These are phyloP conservation scores for Colletotrichum higginsianum DNA, from an alignment of 2,329 filamentous ascomycete genomes.

Conservation along the genomic window DNA sequence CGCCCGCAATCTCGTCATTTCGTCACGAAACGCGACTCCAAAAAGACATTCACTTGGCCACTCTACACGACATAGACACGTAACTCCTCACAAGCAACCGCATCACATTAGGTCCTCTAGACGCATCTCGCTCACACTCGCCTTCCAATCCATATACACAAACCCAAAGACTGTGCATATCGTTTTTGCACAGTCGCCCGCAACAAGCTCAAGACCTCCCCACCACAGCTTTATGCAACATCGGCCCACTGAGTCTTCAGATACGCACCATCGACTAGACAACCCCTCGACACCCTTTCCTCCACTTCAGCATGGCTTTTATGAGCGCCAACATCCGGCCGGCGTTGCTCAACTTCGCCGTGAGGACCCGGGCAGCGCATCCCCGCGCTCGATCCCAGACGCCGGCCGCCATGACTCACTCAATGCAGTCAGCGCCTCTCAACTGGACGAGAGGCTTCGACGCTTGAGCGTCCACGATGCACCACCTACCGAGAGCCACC, in stretches of 20 bases:
- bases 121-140: conserved; percentile 15
- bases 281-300: conserved; percentile 50
- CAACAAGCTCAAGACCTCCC: conserved; percentile 49
- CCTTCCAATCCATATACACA: not conserved
- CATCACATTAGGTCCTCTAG: conserved; percentile 17
- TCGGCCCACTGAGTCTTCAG: conserved; percentile 66
- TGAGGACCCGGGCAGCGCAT: conserved; percentile 54
- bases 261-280: conserved; percentile 57
- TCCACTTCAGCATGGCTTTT: conserved; percentile 71
- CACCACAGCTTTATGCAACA: conserved; percentile 75
- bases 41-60: conserved; percentile 30
- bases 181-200: conserved; percentile 65
- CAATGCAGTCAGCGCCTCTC: conserved; percentile 56
- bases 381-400: conserved; percentile 53
- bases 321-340: conserved; percentile 58
- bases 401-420: conserved; percentile 46
- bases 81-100: conserved; percentile 21
- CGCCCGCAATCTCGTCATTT: conserved; percentile 39
- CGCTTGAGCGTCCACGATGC: conserved; percentile 63
- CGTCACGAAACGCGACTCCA: conserved; percentile 36
- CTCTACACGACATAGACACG: conserved; percentile 32
- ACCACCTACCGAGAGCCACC: conserved; percentile 46
- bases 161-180: conserved; percentile 65
- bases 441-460: conserved; percentile 66
- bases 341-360: conserved; percentile 53